Evolutionary conservation across 495 filamentous ascomycete genomes (phyloP).

Genomic region (Annulohypoxylon stygium): DNA sequence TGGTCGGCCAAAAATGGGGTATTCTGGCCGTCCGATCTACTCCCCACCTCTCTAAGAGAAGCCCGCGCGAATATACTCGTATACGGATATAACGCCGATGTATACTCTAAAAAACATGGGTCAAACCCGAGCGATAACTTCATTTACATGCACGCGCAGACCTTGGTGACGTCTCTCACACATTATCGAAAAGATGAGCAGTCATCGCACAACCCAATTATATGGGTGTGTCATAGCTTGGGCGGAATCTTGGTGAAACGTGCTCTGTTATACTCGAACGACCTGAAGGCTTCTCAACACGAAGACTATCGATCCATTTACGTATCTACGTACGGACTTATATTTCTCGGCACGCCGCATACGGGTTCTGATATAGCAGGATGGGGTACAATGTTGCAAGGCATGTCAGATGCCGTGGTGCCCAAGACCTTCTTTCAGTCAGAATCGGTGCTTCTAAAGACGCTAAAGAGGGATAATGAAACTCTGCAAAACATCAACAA

Average conservation of each 20-base stretch:
- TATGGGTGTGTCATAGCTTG: conserved; percentile 87
- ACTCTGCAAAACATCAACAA: conserved; percentile 84
- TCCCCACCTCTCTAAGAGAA: conserved; percentile 73
- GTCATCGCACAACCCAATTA: conserved; percentile 75
- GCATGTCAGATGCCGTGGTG: conserved; percentile 76
- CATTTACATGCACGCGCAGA: conserved; percentile 86
- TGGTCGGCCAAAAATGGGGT: conserved; percentile 77
- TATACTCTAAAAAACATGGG: conserved; percentile 65
- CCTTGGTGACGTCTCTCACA: conserved; percentile 72
- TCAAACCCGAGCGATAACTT: conserved; percentile 72
- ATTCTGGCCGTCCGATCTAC: conserved; percentile 82
- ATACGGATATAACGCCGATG: conserved; percentile 88
- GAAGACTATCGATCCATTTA: conserved; percentile 82
- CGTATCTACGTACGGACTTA: conserved; percentile 84
- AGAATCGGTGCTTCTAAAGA: conserved; percentile 75
- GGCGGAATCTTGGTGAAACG: conserved; percentile 87
- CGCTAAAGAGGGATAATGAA: conserved; percentile 82
- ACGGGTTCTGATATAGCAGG: conserved; percentile 80
- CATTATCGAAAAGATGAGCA: conserved; percentile 67
- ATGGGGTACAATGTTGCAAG: conserved; percentile 81
- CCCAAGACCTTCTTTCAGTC: conserved; percentile 79
- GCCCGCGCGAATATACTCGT: conserved; percentile 78
- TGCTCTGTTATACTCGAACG: conserved; percentile 69
- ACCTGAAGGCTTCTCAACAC: conserved; percentile 72
- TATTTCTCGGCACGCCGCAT: conserved; percentile 92